A percentile compares a stretch with the other conserved stretches of the same genome.
These are phyloP conservation scores for Fomitopsis palustris DNA, from an alignment of 1,284 basidiomycete species.

Conservation along the genomic window DNA sequence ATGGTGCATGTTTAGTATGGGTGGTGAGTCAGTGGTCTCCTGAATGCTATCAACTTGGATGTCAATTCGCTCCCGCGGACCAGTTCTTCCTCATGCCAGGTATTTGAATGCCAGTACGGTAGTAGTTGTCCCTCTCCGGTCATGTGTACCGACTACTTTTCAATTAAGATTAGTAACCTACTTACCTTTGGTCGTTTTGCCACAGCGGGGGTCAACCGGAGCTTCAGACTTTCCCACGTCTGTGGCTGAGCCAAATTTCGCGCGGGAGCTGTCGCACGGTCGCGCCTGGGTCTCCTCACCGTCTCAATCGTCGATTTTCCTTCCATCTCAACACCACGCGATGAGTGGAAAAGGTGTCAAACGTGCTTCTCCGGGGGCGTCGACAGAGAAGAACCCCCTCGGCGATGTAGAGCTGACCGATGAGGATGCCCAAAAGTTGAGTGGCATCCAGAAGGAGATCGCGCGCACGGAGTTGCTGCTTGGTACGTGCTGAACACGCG, in stretches of 20 bases:
- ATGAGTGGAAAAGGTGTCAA: constrained; percentile 52
- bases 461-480: constrained; percentile 65
- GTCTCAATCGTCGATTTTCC: constrained; percentile 14
- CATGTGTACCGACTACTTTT: too few relatives aligned
- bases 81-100: too few relatives aligned
- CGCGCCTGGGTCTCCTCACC: constrained; percentile 10
- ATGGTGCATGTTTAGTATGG: too few relatives aligned
- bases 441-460: constrained; percentile 58
- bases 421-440: constrained; percentile 64
- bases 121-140: too few relatives aligned
- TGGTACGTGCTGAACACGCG: constrained; percentile 43
- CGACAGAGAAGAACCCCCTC: constrained; percentile 64
- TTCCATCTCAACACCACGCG: constrained; percentile 5
- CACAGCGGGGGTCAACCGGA: constrained; percentile 1
- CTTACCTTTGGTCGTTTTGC: not conserved
- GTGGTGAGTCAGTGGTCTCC: too few relatives aligned
- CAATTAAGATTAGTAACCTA: too few relatives aligned
- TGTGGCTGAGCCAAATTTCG: constrained; percentile 8
- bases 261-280: not conserved
- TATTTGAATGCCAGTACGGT: too few relatives aligned
- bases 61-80: too few relatives aligned
- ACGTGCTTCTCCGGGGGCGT: constrained; percentile 70
- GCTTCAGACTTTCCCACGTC: not conserved
- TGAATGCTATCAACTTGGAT: too few relatives aligned
- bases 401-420: constrained; percentile 62